A percentile compares a stretch with the other conserved stretches of the same genome.
Evolutionary conservation across 2,329 filamentous ascomycete genomes (phyloP).

Genomic region (Fusarium longipes): DNA sequence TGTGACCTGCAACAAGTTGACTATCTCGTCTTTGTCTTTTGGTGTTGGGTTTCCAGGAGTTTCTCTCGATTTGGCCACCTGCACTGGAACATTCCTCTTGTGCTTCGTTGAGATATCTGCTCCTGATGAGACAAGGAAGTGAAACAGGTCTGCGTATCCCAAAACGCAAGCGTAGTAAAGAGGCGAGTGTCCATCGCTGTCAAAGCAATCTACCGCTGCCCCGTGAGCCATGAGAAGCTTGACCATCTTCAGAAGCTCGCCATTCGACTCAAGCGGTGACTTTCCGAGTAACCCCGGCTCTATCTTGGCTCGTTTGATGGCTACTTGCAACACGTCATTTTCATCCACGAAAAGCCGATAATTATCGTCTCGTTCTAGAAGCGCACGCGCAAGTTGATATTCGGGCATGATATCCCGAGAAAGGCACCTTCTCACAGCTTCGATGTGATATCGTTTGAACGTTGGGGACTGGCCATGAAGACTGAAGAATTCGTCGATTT

Average conservation of each 20-base stretch:
- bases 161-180: conserved; percentile 13
- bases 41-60: accelerated
- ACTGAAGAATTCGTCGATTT: conserved; percentile 22
- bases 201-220: background rate
- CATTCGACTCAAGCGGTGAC: background rate
- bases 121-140: background rate
- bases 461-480: background rate
- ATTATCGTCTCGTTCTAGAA: background rate
- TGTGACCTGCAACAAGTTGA: conserved; percentile 9
- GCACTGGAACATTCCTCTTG: background rate
- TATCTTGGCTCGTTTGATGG: background rate
- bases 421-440: conserved; percentile 6
- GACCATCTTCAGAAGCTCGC: conserved; percentile 9
- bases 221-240: conserved; percentile 17
- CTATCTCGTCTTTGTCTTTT: background rate
- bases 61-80: background rate
- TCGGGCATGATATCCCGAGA: background rate
- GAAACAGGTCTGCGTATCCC: conserved; percentile 12
- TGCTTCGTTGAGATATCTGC: background rate
- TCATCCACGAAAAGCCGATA: background rate
- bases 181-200: conserved; percentile 10
- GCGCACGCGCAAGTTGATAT: conserved; percentile 2
- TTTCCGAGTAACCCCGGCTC: background rate
- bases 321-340: conserved; percentile 14
- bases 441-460: background rate